These are phyloP conservation scores for Coemansia sp. DNA, from an alignment of 192 early-diverging fungal genomes.

Conservation along the genomic window DNA sequence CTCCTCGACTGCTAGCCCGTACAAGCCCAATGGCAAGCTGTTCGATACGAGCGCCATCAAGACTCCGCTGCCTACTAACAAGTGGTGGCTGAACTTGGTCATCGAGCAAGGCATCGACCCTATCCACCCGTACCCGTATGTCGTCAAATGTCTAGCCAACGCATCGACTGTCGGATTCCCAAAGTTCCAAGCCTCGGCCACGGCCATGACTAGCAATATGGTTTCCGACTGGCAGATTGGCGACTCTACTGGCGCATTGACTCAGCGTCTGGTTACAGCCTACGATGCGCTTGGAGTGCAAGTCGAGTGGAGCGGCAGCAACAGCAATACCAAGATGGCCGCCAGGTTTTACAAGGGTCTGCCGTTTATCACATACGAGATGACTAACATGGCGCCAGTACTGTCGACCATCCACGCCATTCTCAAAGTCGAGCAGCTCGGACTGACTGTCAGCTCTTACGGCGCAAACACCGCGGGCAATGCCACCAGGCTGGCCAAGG, in stretches of 20 bases:
- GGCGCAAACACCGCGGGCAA: constrained; percentile 5
- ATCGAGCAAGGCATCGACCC: constrained; percentile 42
- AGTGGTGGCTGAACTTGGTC: constrained; percentile 60
- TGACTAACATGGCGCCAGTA: constrained; percentile 34
- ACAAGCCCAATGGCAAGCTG: constrained; percentile 36
- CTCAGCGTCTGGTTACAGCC: constrained; percentile 35
- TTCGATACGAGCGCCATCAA: constrained; percentile 22
- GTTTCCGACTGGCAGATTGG: constrained; percentile 36
- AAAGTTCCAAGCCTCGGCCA: constrained; percentile 16
- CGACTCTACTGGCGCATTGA: constrained; percentile 24
- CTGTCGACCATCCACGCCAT: constrained; percentile 56
- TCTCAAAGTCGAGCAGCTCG: constrained; percentile 24
- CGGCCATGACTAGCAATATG: constrained; percentile 30
- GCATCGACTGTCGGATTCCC: constrained; percentile 44
- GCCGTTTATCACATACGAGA: constrained; percentile 56
- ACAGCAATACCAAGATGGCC: constrained; percentile 28
- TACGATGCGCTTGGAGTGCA: constrained; percentile 53
- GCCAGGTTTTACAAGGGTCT: constrained; percentile 60
- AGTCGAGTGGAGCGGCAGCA: constrained; percentile 39
- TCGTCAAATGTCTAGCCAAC: constrained; percentile 36
- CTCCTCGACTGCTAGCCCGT: constrained; percentile 14
- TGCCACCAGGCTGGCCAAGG: constrained; percentile 19
- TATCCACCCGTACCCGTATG: constrained; percentile 57
- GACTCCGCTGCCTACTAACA: constrained; percentile 52
- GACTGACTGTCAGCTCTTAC: constrained; percentile 30